These are phyloP conservation scores for Gossypium ekmanianum DNA, from an alignment of 345 rosid genomes.

Conservation along the genomic window DNA sequence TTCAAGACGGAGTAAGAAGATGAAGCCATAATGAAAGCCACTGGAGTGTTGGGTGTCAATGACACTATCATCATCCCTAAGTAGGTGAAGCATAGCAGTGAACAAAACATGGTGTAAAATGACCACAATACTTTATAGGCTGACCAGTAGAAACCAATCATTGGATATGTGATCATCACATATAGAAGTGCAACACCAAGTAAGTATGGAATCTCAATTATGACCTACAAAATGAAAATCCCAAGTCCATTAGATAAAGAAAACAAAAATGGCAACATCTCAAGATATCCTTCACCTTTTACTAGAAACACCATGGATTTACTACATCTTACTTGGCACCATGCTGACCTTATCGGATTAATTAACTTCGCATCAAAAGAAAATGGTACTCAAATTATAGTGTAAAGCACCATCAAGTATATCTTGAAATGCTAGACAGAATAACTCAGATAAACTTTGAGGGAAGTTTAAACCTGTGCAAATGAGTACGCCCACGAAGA, in stretches of 20 bases:
- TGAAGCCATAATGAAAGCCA: slow-evolving; percentile 30
- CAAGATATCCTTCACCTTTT: no score
- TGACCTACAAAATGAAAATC: slow-evolving; percentile 10
- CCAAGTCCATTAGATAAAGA: neutral
- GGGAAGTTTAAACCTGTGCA: slow-evolving; percentile 44
- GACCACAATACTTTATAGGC: slow-evolving; percentile 32
- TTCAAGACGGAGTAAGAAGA: slow-evolving; percentile 26
- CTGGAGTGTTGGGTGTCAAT: slow-evolving; percentile 30
- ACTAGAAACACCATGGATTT: no score
- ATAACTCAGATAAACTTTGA: neutral
- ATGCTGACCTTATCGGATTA: no score
- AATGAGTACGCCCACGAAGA: slow-evolving; percentile 58
- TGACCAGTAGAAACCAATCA: slow-evolving; percentile 30
- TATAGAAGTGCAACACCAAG: slow-evolving; percentile 22
- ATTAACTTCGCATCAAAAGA: no score
- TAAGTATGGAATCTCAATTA: slow-evolving; percentile 26
- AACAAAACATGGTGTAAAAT: slow-evolving; percentile 22
- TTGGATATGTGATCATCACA: slow-evolving; percentile 30
- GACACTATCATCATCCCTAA: slow-evolving; percentile 35
- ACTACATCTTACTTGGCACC: no score
- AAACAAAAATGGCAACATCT: neutral
- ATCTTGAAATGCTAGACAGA: neutral
- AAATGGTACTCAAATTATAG: no score
- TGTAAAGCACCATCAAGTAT: neutral
- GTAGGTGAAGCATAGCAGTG: slow-evolving; percentile 28